A percentile compares a stretch with the other conserved stretches of the same genome.
Evolutionary conservation across 1,284 basidiomycete species (phyloP).

Genomic region (Rhodofomes roseus): DNA sequence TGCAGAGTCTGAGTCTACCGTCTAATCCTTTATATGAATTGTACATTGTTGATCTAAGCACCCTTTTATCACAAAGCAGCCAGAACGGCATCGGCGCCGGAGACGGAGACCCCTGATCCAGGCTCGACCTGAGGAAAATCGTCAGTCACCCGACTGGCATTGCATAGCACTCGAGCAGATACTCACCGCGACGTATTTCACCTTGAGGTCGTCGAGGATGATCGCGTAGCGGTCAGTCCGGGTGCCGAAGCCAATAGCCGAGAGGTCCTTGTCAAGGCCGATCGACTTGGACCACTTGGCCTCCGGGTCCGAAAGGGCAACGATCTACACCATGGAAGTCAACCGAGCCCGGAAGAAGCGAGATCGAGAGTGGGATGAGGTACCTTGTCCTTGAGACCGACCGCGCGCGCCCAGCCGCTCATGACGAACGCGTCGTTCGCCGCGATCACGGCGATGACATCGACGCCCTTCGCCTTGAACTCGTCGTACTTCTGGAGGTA

Average conservation of each 20-base stretch:
- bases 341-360: background rate
- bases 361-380: constrained; percentile 3
- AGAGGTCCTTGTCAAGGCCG: constrained; percentile 62
- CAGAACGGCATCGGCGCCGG: constrained; percentile 65
- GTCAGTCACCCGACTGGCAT: background rate
- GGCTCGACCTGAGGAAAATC: constrained; percentile 43
- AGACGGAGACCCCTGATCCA: constrained; percentile 52
- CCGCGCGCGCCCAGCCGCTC: constrained; percentile 71
- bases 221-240: constrained; percentile 72
- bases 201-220: constrained; percentile 67
- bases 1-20: background rate
- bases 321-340: constrained; percentile 40
- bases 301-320: constrained; percentile 58
- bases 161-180: background rate
- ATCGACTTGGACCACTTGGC: constrained; percentile 63
- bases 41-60: background rate
- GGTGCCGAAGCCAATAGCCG: constrained; percentile 59
- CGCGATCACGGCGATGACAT: constrained; percentile 65
- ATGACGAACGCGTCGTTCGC: constrained; percentile 79
- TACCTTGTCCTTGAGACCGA: constrained; percentile 71
- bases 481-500: constrained; percentile 62
- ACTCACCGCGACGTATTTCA: constrained; percentile 59
- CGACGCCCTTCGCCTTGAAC: constrained; percentile 74
- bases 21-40: background rate
- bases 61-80: constrained; percentile 14